Evolutionary conservation across 805 yeast genomes (phyloP).

Genomic region (Lipomyces anomalus): DNA sequence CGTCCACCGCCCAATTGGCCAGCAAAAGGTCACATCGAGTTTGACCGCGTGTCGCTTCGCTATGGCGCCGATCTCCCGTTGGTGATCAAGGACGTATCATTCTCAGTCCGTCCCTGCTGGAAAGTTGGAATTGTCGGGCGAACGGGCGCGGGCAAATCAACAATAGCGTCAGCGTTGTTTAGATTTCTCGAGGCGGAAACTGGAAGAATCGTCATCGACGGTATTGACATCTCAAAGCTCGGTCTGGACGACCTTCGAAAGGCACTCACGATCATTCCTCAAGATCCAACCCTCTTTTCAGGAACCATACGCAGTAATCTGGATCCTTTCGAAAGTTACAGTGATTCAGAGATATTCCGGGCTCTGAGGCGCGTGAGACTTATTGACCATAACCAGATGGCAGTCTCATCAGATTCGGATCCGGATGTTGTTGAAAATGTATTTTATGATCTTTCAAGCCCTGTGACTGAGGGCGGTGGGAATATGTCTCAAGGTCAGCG

Average conservation of each 20-base stretch:
- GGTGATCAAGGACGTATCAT: conserved; percentile 82
- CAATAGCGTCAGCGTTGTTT: conserved; percentile 91
- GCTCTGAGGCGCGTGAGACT: conserved; percentile 60
- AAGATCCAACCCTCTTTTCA: conserved; percentile 71
- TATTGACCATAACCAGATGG: conserved; percentile 31
- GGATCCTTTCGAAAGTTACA: conserved; percentile 60
- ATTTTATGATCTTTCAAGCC: conserved; percentile 51
- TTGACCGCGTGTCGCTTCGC: conserved; percentile 70
- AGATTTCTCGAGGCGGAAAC: conserved; percentile 49
- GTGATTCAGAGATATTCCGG: conserved; percentile 56
- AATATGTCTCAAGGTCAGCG: conserved; percentile 89
- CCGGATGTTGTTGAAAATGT: conserved; percentile 39
- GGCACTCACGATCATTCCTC: conserved; percentile 68
- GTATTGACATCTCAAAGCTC: conserved; percentile 52
- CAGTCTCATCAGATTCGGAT: conserved; percentile 49
- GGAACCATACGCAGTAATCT: conserved; percentile 66
- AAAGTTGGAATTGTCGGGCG: conserved; percentile 96
- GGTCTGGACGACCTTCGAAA: conserved; percentile 62
- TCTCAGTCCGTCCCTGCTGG: conserved; percentile 66
- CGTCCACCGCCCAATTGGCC: conserved; percentile 82
- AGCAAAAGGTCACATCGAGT: conserved; percentile 66
- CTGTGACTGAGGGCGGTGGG: conserved; percentile 70
- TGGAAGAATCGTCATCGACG: conserved; percentile 62
- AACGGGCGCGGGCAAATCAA: conserved; percentile 98
- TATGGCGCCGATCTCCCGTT: conserved; percentile 88